Evolutionary conservation across 2,329 filamentous ascomycete species (phyloP), one percentile per base, ranked within the genome.

Genomic region (Phyllosticta ampelicida): DNA sequence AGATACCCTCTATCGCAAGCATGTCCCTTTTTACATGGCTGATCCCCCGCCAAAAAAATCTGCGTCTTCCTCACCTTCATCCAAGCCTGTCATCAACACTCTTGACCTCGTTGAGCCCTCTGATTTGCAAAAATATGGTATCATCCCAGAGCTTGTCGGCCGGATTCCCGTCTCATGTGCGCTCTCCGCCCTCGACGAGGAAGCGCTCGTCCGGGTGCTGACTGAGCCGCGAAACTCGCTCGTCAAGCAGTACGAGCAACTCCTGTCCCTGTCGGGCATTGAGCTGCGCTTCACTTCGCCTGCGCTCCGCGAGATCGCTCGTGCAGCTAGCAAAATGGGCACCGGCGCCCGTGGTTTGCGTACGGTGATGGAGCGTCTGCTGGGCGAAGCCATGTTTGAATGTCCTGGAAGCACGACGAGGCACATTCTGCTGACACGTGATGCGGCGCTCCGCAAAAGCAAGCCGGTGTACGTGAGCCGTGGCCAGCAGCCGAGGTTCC

Each of bases 81-180:
- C 10, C 62, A 74, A 60, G 63, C 69, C 60, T 8, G 62, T 48
- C 29, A 79, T 79, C 67, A 82, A 82, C 62, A 74, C 78, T 11
- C 77, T 94, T 1, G 87, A 92, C 63, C 80, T 94, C 20, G 81
- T 87, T 23, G 87, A 84, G 3, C 87, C 89, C 1, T 77, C 82
- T 10, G 87, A 95, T 65, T 76, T 95, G 1, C 89, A 95, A 71
- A 82, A 80, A 50, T 96, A 90, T 67, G 92, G 91, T 13, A 89
- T 96, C 68, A 96, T 96, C 56, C 91, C 91, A 0, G 91, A 96
- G 73, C 79, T 96, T n/a, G 87, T 97, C 56, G 94, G 94, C n/a
- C 87, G 94, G 18, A 84, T 99, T 53, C 92, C 95, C 55, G 89
- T 96, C 60, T 87, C 90, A 53, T 90, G 90, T 61, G 89, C 94